phyloP scores from a whole-genome alignment of 1,139 yeast genomes.

The Magnusiomyces sp. region DNA sequence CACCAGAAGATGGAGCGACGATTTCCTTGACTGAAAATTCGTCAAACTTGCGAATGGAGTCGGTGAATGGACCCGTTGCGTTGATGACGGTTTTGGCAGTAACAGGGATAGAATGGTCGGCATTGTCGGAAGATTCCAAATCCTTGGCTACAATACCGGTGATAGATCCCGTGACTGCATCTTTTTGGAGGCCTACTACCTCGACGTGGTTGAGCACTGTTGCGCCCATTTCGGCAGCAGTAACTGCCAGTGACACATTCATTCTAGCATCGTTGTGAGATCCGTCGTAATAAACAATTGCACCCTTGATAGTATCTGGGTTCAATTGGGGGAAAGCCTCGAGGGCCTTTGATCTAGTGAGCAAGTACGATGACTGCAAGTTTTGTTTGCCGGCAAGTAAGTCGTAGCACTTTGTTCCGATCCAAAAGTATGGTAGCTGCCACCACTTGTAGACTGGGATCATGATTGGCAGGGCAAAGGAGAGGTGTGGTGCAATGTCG shows the following conservation, averaged over 20 bases:
- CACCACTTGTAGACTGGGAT: constrained; percentile 93
- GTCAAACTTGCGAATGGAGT: constrained; percentile 79
- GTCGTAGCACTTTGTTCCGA: constrained; percentile 88
- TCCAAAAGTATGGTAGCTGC: constrained; percentile 93
- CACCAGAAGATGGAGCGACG: constrained; percentile 94
- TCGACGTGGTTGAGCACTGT: constrained; percentile 82
- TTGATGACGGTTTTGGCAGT: constrained; percentile 72
- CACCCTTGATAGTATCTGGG: constrained; percentile 71
- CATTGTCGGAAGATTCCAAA: constrained; percentile 43
- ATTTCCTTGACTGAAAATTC: constrained; percentile 48
- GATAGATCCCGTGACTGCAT: constrained; percentile 47
- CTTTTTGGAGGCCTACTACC: constrained; percentile 67
- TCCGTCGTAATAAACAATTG: constrained; percentile 92
- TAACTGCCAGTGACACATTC: constrained; percentile 76
- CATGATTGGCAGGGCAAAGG: constrained; percentile 82
- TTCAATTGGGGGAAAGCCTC: constrained; percentile 87
- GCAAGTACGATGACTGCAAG: constrained; percentile 67
- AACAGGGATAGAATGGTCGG: constrained; percentile 31
- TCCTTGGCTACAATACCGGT: constrained; percentile 73
- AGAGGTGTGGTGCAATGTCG: constrained; percentile 88
- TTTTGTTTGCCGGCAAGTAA: constrained; percentile 87
- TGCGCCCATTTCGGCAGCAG: constrained; percentile 85
- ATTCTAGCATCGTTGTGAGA: constrained; percentile 88
- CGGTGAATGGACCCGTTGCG: constrained; percentile 94
- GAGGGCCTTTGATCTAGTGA: constrained; percentile 58